A percentile compares a stretch with the other conserved stretches of the same genome.
phyloP scores from a whole-genome alignment of 495 filamentous ascomycete species.

The Parathielavia appendiculata region DNA sequence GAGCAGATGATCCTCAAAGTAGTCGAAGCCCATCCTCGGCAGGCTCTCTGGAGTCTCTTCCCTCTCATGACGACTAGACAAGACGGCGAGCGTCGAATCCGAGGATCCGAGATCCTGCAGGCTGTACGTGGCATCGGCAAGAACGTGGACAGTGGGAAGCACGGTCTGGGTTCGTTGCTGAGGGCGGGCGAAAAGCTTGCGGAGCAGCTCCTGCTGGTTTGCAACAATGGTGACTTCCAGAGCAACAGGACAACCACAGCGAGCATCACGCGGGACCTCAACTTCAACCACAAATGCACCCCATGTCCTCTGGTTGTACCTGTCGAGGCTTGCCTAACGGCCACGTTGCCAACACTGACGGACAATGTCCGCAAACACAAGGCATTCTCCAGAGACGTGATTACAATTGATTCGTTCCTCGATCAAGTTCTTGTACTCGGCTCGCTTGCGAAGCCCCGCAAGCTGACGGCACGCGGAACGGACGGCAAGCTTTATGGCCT shows the following conservation, averaged over 20 bases:
- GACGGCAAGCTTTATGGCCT: slow-evolving; percentile 85
- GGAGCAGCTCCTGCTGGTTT: slow-evolving; percentile 75
- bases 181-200: slow-evolving; percentile 74
- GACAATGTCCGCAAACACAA: slow-evolving; percentile 68
- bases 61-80: slow-evolving; percentile 59
- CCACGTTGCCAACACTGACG: slow-evolving; percentile 70
- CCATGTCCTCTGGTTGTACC: slow-evolving; percentile 84
- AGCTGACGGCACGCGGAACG: slow-evolving; percentile 79
- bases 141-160: slow-evolving; percentile 33
- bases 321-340: slow-evolving; percentile 75
- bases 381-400: slow-evolving; percentile 64
- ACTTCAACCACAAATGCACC: slow-evolving; percentile 77
- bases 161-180: slow-evolving; percentile 64
- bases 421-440: slow-evolving; percentile 86
- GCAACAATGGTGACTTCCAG: slow-evolving; percentile 66
- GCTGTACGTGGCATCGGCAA: slow-evolving; percentile 34
- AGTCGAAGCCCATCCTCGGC: slow-evolving; percentile 72
- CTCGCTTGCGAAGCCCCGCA: slow-evolving; percentile 87
- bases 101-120: slow-evolving; percentile 49
- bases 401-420: slow-evolving; percentile 57
- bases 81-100: slow-evolving; percentile 47
- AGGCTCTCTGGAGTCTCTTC: slow-evolving; percentile 89
- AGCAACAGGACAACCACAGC: slow-evolving; percentile 60
- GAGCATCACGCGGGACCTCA: slow-evolving; percentile 66
- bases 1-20: slow-evolving; percentile 76